A percentile compares a stretch with the other conserved stretches of the same genome.
Evolutionary conservation across 352 stramenopile genomes (phyloP).

Genomic region (Phytopythium helicoides): DNA sequence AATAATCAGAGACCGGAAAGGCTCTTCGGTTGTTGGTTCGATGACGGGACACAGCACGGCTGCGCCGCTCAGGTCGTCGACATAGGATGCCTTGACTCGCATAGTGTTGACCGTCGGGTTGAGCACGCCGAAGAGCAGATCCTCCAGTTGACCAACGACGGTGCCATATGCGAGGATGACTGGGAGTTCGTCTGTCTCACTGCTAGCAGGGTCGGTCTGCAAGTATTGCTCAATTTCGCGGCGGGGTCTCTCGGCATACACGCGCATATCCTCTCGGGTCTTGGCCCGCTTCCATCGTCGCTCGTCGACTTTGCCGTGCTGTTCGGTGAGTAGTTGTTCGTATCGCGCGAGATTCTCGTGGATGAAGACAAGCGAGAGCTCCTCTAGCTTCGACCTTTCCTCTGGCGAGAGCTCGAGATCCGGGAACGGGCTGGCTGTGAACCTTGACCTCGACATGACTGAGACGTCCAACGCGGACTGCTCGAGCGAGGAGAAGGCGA

Average conservation of each 20-base stretch:
- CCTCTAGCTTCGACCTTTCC: slow-evolving; percentile 18
- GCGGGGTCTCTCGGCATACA: slow-evolving; percentile 17
- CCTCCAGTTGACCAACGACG: too few species aligned
- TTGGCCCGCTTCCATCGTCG: slow-evolving; percentile 20
- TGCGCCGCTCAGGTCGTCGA: too few species aligned
- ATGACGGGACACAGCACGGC: too few species aligned
- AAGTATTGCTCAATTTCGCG: background rate
- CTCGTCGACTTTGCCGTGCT: slow-evolving; percentile 25
- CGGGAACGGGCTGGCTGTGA: slow-evolving; percentile 17
- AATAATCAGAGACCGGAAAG: too few species aligned
- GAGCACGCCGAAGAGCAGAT: too few species aligned
- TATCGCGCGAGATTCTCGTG: slow-evolving; percentile 16
- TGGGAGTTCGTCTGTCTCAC: background rate
- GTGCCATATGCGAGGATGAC: background rate
- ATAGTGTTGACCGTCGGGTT: too few species aligned
- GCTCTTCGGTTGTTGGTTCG: too few species aligned
- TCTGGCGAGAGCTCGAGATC: too few species aligned
- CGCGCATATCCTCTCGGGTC: too few species aligned
- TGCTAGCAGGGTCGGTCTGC: background rate
- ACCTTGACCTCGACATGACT: slow-evolving; percentile 9
- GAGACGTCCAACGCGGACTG: too few species aligned
- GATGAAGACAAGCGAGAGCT: slow-evolving; percentile 15
- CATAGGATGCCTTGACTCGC: too few species aligned
- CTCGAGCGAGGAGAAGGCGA: too few species aligned
- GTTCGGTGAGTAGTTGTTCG: slow-evolving; percentile 21